Evolutionary conservation across 2,329 filamentous ascomycete genomes (phyloP).

Genomic region (Phaeosphaeria sp.): DNA sequence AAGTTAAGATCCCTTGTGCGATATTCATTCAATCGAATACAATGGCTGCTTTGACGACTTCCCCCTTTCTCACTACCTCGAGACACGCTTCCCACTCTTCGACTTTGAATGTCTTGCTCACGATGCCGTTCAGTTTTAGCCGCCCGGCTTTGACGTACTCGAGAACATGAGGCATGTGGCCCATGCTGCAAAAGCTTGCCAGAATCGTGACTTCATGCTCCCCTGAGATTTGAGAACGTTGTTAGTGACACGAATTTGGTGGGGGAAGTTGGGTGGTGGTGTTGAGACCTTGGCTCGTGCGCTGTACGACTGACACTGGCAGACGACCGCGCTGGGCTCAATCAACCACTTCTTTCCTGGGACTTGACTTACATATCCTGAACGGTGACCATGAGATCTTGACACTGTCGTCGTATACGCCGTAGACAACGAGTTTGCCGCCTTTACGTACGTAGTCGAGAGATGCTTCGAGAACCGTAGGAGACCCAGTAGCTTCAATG

Average conservation of each 20-base stretch:
- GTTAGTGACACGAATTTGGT: too few species aligned
- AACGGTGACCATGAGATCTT: constrained; percentile 73
- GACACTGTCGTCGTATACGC: constrained; percentile 69
- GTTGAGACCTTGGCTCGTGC: too few species aligned
- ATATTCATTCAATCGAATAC: constrained; percentile 61
- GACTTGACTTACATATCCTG: too few species aligned
- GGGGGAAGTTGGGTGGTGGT: too few species aligned
- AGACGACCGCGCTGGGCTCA: too few species aligned
- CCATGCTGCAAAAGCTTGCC: constrained; percentile 73
- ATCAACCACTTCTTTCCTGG: too few species aligned
- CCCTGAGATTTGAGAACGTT: too few species aligned
- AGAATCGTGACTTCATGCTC: constrained; percentile 74
- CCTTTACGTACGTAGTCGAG: constrained; percentile 76
- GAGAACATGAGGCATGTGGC: constrained; percentile 33
- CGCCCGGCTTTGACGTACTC: constrained; percentile 63
- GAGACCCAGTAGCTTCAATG: constrained; percentile 73
- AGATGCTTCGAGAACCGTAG: constrained; percentile 72
- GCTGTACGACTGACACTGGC: too few species aligned
- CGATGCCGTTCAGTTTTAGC: constrained; percentile 70
- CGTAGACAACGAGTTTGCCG: constrained; percentile 75
- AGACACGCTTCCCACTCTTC: constrained; percentile 75
- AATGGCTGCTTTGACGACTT: constrained; percentile 76
- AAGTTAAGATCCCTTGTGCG: too few species aligned
- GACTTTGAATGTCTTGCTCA: constrained; percentile 76
- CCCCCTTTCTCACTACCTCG: constrained; percentile 75